Percentiles rank a stretch among this genome's conserved stretches.
These are phyloP conservation scores for Salix arbutifolia DNA, from an alignment of 345 rosid species.

Conservation along the genomic window DNA sequence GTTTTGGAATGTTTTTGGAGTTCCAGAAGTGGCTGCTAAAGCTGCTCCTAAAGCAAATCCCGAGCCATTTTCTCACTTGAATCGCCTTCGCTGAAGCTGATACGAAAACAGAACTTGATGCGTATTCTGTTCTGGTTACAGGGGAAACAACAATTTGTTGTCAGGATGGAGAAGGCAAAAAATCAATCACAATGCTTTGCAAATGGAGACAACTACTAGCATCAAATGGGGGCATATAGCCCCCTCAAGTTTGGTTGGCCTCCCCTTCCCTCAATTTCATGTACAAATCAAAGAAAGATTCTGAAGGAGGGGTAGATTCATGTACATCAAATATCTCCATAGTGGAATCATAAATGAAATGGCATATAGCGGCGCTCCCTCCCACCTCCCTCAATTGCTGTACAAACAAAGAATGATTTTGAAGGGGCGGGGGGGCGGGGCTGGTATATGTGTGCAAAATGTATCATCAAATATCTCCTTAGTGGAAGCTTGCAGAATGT, in stretches of 20 bases:
- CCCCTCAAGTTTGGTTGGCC: not conserved
- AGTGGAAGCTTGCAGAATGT: too few relatives aligned
- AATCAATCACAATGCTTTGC: too few relatives aligned
- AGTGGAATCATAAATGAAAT: too few relatives aligned
- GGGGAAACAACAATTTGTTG: not conserved
- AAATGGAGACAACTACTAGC: too few relatives aligned
- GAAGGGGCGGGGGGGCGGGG: not conserved
- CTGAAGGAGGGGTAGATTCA: not conserved
- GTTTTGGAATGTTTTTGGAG: constrained; percentile 28
- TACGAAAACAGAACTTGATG: not conserved
- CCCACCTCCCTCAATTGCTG: not conserved
- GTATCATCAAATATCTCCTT: not conserved
- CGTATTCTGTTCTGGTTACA: not conserved
- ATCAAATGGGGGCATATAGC: too few relatives aligned
- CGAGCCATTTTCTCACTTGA: constrained; percentile 14
- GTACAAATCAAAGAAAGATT: not conserved
- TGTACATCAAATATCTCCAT: too few relatives aligned
- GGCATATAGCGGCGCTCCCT: too few relatives aligned
- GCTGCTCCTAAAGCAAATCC: not conserved
- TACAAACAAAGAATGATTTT: not conserved
- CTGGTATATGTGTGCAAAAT: not conserved
- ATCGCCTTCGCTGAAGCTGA: constrained; percentile 13
- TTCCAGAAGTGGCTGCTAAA: constrained; percentile 15
- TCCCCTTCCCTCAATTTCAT: too few relatives aligned
- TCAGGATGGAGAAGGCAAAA: not conserved